phyloP scores from a whole-genome alignment of 2,329 filamentous ascomycete genomes.

The Sarocladiaceae sp. region DNA sequence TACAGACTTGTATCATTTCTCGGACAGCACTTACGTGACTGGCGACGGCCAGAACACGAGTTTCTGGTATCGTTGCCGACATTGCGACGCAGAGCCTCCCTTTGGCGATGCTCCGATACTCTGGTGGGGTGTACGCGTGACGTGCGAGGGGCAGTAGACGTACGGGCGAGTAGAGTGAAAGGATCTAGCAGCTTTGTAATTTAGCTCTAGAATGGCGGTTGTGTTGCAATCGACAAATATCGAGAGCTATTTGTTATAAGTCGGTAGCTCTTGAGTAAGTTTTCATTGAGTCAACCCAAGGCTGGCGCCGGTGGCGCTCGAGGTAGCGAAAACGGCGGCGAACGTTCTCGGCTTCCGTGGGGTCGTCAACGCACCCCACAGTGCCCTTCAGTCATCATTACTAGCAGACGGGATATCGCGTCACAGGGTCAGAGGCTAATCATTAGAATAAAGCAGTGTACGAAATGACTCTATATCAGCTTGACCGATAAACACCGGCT shows the following conservation, averaged over 20 bases:
- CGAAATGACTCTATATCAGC: too few species aligned
- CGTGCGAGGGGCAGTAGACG: too few species aligned
- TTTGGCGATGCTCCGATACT: background rate
- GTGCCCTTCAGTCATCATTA: background rate
- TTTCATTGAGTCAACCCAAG: background rate
- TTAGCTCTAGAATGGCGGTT: too few species aligned
- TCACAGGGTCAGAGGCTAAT: too few species aligned
- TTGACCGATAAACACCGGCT: constrained; percentile 2
- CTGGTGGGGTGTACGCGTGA: background rate
- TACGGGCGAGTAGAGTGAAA: too few species aligned
- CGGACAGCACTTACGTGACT: constrained; percentile 72
- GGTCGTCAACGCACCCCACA: background rate
- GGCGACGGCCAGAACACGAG: constrained; percentile 77
- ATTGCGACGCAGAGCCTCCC: background rate
- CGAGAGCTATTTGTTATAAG: too few species aligned
- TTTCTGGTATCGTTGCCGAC: constrained; percentile 42
- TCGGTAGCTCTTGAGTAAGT: background rate
- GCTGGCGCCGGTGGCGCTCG: background rate
- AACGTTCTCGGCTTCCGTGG: background rate
- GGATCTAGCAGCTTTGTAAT: too few species aligned
- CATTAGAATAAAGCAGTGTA: too few species aligned
- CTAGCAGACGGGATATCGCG: too few species aligned
- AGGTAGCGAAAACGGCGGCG: constrained; percentile 6
- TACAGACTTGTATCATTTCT: constrained; percentile 39
- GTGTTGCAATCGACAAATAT: too few species aligned